Base-by-base conservation (phyloP, 2,329 filamentous ascomycete species). In the Fusarium nygamai region DNA sequence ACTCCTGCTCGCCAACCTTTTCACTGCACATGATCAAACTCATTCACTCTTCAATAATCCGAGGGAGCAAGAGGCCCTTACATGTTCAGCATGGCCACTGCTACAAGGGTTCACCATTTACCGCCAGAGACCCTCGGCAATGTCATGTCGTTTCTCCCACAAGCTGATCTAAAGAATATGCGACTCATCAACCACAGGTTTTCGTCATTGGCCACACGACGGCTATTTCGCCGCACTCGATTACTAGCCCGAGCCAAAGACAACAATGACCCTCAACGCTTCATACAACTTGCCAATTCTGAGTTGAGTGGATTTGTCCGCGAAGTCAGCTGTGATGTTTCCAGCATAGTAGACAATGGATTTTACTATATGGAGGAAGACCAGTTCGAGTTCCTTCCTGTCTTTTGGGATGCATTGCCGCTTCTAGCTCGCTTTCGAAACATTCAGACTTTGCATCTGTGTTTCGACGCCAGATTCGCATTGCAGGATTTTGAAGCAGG, bases 401-500 rank as follows among this genome's bases (percentile, higher is more conserved):
- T 47, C 9, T 56, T 68, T 12, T 50, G 47, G 47, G 48, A 50
- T 17, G 41, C 43, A 6, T 27, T 66, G 1, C 41, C 41, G 1
- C 47, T 48, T 19, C 36, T 65, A 1, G 36, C 6, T 7, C 29
- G n/a, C 1, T 68, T 65, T n/a, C 41, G n/a, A 24, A 65, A 47
- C 6, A 27, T 65, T 4, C 43, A 34, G 6, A 38, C 53, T 17
- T 41, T 60, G 0, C 53, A 68, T 47, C 1, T 65, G 6, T 39
- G 41, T 24, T 59, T 58, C 3, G 31, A 58, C 7, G 5, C 20
- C 11, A 27, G 4, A 5, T 34, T 20, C 24, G 2, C 17, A 9
- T 5, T 20, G 6, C 6, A 1, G 0, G 27, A 22, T 12, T 16
- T 6, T 0, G 7, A 47, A 20, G 2, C 6, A 19, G 29, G 20